These are phyloP conservation scores for Ustanciosporium gigantosporum DNA, from an alignment of 1,284 basidiomycete species.

Conservation along the genomic window DNA sequence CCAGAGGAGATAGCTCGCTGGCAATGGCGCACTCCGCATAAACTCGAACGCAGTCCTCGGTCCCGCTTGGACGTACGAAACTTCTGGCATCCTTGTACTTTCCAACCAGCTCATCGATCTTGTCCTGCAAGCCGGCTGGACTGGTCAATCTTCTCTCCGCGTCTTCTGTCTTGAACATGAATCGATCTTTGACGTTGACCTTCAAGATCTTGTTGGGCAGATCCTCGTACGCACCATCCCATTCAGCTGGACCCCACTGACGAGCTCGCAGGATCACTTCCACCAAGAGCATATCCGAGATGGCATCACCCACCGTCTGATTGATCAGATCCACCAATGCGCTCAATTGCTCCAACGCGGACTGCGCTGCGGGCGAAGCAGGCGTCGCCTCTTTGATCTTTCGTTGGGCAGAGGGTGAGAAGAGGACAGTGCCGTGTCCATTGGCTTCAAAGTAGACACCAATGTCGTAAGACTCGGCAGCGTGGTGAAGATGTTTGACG, in stretches of 20 bases:
- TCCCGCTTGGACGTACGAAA: constrained; percentile 95
- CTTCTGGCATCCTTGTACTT: constrained; percentile 82
- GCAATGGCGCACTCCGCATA: constrained; percentile 87
- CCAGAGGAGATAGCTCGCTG: constrained; percentile 70
- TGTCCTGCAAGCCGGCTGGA: constrained; percentile 80
- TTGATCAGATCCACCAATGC: constrained; percentile 85
- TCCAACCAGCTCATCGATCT: constrained; percentile 80
- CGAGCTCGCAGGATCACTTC: constrained; percentile 83
- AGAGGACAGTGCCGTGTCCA: constrained; percentile 95
- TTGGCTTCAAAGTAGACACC: constrained; percentile 99
- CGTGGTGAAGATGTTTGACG: constrained; percentile 97
- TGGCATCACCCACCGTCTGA: constrained; percentile 95
- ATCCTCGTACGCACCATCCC: constrained; percentile 92
- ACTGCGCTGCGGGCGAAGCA: constrained; percentile 76
- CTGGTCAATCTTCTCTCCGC: constrained; percentile 85
- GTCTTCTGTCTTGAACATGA: constrained; percentile 85
- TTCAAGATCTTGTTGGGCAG: constrained; percentile 96
- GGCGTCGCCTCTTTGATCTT: constrained; percentile 70
- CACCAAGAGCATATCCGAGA: constrained; percentile 94
- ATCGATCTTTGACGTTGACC: constrained; percentile 83
- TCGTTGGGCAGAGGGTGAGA: constrained; percentile 67
- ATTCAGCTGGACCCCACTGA: constrained; percentile 68
- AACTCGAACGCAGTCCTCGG: constrained; percentile 96
- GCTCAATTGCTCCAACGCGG: constrained; percentile 62
- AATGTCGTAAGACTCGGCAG: constrained; percentile 88